A percentile compares a stretch with the other conserved stretches of the same genome.
Conservation (phyloP, 768 basidiomycete species). For the Naematelia aurantialba region DNA sequence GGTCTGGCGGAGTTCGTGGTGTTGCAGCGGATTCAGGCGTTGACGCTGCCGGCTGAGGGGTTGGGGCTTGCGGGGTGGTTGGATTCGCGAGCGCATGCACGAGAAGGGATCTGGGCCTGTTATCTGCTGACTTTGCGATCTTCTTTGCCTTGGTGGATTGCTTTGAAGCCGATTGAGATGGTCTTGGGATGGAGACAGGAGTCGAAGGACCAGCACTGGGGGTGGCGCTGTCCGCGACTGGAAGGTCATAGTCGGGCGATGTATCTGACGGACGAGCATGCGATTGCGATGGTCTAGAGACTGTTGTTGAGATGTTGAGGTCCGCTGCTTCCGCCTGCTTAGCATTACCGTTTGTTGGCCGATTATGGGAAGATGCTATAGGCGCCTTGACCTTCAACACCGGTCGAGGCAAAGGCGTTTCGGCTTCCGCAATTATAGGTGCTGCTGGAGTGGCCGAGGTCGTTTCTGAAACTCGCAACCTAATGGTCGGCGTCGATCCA, state of each 20-base stretch:
- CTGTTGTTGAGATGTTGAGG: too few species aligned
- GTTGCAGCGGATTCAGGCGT: neutral
- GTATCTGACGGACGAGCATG: neutral
- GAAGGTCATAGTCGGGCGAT: neutral
- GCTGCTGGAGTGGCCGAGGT: neutral
- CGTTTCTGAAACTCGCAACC: neutral
- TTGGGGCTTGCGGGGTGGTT: neutral
- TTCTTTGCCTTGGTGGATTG: neutral
- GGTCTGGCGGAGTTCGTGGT: neutral
- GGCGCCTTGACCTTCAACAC: conserved; percentile 3
- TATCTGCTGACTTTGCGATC: neutral
- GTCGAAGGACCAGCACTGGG: neutral
- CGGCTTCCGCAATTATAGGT: neutral
- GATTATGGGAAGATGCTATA: neutral
- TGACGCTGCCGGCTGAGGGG: neutral
- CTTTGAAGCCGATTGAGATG: neutral
- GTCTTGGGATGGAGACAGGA: neutral
- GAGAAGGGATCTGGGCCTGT: neutral
- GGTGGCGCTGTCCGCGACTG: neutral
- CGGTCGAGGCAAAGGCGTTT: neutral
- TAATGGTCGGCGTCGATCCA: neutral
- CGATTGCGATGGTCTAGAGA: too few species aligned
- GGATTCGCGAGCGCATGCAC: neutral
- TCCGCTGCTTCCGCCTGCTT: too few species aligned
- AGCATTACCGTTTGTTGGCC: neutral